Evolutionary conservation across 2,329 filamentous ascomycete genomes (phyloP).

Genomic region (Diaporthe sp.): DNA sequence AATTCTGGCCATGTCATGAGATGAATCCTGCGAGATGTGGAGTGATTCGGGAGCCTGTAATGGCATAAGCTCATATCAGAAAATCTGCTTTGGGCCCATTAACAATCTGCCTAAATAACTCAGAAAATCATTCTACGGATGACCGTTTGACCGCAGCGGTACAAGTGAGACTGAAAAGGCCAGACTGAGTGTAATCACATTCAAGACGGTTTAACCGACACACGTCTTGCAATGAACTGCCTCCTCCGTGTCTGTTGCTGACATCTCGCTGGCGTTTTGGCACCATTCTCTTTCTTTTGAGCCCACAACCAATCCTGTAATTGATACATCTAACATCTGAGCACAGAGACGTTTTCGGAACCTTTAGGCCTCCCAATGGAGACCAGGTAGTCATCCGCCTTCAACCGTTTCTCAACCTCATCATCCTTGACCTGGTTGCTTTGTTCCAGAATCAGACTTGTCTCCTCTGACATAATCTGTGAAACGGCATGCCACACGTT

Average conservation of each 20-base stretch:
- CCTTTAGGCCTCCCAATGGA: not conserved
- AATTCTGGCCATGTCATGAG: not conserved
- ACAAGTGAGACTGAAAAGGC: not conserved
- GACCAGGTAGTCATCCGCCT: not conserved
- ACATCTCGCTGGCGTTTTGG: not conserved
- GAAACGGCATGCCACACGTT: not conserved
- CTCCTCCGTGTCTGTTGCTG: not conserved
- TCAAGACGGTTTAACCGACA: no score
- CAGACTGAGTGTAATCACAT: no score
- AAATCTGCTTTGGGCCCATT: no score
- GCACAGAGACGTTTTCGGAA: not conserved
- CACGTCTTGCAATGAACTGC: not conserved
- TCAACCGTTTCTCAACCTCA: not conserved
- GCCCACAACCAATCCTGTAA: fast-evolving
- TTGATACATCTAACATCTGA: not conserved
- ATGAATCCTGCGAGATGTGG: not conserved
- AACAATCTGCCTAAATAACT: no score
- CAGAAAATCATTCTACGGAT: not conserved
- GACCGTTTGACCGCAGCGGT: not conserved
- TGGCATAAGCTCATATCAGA: no score
- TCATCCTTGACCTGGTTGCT: not conserved
- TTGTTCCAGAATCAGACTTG: not conserved
- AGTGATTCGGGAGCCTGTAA: no score
- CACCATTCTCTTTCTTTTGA: not conserved
- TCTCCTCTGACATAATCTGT: not conserved